Evolutionary conservation across 495 filamentous ascomycete species (phyloP).

Genomic region (Amniculicola lignicola): DNA sequence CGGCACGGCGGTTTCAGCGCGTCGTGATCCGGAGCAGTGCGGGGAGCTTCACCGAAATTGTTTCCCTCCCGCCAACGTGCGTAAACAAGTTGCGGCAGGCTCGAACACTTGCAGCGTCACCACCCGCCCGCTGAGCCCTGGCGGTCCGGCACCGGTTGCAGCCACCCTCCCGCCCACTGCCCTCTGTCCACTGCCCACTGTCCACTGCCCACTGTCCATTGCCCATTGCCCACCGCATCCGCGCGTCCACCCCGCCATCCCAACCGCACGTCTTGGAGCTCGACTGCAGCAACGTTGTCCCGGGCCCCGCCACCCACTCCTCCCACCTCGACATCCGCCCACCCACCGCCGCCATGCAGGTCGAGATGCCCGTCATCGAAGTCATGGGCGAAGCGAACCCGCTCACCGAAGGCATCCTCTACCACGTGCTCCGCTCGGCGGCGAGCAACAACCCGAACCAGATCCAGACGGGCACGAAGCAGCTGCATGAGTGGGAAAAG

Average conservation of each 20-base stretch:
- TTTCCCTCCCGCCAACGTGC: no score
- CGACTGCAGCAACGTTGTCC: background rate
- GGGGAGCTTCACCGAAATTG: constrained; percentile 5
- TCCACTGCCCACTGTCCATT: no score
- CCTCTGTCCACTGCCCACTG: no score
- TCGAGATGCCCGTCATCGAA: constrained; percentile 44
- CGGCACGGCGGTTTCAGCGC: background rate
- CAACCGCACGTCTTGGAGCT: background rate
- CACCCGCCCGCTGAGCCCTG: no score
- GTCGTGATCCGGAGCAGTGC: constrained; percentile 10
- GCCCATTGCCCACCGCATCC: no score
- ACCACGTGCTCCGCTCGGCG: constrained; percentile 67
- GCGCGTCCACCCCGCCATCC: background rate
- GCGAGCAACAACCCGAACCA: constrained; percentile 69
- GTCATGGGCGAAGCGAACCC: constrained; percentile 60
- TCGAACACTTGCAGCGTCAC: no score
- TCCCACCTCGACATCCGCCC: background rate
- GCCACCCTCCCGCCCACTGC: no score
- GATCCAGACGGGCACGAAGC: constrained; percentile 74
- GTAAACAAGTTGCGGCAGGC: no score
- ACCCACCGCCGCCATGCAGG: constrained; percentile 14
- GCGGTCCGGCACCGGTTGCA: no score
- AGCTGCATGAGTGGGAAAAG: constrained; percentile 83
- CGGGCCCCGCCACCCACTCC: background rate
- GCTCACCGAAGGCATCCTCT: constrained; percentile 64